These are phyloP conservation scores for Carex kokanica DNA, from an alignment of 176 grass and related monocot genomes.

Conservation along the genomic window DNA sequence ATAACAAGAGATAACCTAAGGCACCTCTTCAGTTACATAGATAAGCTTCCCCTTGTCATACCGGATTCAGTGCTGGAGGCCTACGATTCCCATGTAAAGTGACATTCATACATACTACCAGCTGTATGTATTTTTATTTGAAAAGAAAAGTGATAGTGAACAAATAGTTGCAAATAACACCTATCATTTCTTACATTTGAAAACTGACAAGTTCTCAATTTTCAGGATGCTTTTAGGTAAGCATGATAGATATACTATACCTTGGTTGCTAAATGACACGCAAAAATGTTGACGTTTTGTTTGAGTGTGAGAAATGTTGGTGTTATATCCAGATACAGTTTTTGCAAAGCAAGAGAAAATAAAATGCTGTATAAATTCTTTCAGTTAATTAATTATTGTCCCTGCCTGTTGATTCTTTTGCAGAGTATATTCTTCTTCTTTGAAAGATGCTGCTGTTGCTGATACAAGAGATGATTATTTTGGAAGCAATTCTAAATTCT, in stretches of 20 bases:
- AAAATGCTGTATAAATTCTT: not conserved
- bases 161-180: conserved; percentile 1
- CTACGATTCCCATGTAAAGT: conserved; percentile 97
- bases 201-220: not conserved
- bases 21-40: conserved; percentile 59
- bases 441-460: conserved; percentile 21
- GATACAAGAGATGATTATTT: not conserved
- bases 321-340: not conserved
- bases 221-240: not conserved
- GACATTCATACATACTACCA: conserved; percentile 23
- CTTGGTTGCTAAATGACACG: not conserved
- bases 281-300: not conserved
- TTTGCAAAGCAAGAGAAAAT: not conserved
- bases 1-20: conserved; percentile 67
- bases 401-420: conserved; percentile 3
- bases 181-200: not conserved
- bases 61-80: conserved; percentile 65
- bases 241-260: not conserved
- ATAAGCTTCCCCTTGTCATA: conserved; percentile 70
- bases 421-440: conserved; percentile 26
- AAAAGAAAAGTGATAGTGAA: not conserved
- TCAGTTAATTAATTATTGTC: not conserved
- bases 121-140: not conserved
- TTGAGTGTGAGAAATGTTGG: not conserved
- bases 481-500: not conserved